Base-by-base conservation (phyloP, 768 basidiomycete species). In the Suillus tomentosus region DNA sequence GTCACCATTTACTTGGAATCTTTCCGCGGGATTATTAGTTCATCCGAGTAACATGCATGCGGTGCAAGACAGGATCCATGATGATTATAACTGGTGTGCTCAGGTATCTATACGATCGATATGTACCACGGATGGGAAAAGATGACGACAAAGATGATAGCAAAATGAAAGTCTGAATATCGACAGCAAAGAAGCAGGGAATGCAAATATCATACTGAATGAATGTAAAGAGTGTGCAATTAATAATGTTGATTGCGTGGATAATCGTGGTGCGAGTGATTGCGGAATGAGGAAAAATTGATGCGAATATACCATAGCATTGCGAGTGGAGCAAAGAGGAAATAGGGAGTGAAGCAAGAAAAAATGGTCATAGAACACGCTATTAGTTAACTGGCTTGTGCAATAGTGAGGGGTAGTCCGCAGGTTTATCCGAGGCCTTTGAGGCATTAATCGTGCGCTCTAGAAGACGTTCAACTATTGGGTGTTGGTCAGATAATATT, bases 381-480 rank as follows among this genome's bases (percentile, higher is more conserved):
- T 51, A 65, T 67, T 62, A 73, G 70, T 67, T 67, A 36, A 68
- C 51, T 62, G 68, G 70, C 64, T 66, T 68, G 65, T 71, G 69
- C 61, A 69, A 66, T 60, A 74, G 60, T 19, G 74, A 68, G 5
- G 78, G 76, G 47, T 70, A 74, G 51, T 75, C 70, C 65, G 70
- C 61, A 43, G 70, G 72, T 66, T 72, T 75, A 62, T 78, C 73
- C 42, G 36, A 72, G 39, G 69, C 64, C 65, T 72, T 75, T 34
- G 70, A 67, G 39, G 62, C 67, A 65, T 71, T 75, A 55, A 78
- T 70, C 37, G 79, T 81, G 69, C 84, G 85, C 70, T 87, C 85
- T 62, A 90, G 76, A 36, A 91, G 78, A 31, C 89, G 86, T 72
- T 92, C 91, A 66, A 92, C 90, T 92, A 56, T 43, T 43, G 24